phyloP scores from a whole-genome alignment of 2,329 filamentous ascomycete species.

The Hymenoscyphus infarciens region DNA sequence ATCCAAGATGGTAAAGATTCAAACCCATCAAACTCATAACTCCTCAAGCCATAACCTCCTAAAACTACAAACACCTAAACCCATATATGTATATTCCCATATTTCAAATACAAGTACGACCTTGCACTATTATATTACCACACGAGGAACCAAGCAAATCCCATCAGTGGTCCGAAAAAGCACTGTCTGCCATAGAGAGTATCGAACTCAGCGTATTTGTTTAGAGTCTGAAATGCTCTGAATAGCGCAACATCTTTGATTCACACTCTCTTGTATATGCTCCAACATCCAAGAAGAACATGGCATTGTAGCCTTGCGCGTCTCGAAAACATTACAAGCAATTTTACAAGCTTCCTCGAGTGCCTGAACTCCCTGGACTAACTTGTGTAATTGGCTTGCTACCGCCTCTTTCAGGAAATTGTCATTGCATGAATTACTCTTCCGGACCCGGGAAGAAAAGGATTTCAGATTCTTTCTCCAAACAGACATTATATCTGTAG shows the following conservation, averaged over 20 bases:
- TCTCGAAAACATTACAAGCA: neutral
- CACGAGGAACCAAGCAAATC: neutral
- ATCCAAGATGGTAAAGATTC: no score
- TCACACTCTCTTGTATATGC: neutral
- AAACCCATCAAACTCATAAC: no score
- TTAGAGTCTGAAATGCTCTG: neutral
- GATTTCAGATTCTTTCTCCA: neutral
- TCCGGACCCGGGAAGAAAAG: neutral
- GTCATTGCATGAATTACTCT: neutral
- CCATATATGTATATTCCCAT: neutral
- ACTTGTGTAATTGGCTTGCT: neutral
- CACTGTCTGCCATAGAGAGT: constrained; percentile 3
- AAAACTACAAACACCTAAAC: neutral
- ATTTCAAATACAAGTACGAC: neutral
- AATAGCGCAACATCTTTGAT: neutral
- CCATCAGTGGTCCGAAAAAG: neutral
- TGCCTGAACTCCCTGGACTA: neutral
- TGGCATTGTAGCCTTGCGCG: neutral
- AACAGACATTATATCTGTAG: neutral
- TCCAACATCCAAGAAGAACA: neutral
- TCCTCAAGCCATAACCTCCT: neutral
- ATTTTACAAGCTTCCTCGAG: neutral
- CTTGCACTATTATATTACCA: neutral
- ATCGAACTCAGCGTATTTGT: neutral
- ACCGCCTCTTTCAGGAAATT: neutral